Percentiles rank a stretch among this genome's conserved stretches.
Conservation (phyloP, 2,329 filamentous ascomycete species). For the Penicillium italicum region DNA sequence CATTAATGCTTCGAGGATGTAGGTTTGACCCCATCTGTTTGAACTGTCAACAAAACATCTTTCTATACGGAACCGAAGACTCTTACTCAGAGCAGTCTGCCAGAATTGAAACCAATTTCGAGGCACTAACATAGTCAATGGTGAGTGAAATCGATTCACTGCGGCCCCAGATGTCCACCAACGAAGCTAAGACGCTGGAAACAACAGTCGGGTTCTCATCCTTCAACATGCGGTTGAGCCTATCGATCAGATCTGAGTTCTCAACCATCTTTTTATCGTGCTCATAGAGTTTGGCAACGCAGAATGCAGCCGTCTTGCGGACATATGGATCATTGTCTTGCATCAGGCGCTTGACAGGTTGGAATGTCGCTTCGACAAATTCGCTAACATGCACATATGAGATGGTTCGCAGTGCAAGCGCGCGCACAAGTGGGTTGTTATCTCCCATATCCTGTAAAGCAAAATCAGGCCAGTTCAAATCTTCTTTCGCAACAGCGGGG, state of each 20-base stretch:
- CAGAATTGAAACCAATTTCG: conserved; percentile 94
- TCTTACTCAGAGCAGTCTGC: conserved; percentile 94
- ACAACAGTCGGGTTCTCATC: conserved; percentile 98
- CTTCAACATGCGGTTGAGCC: conserved; percentile 80
- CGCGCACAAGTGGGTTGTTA: conserved; percentile 84
- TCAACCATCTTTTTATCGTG: conserved; percentile 91
- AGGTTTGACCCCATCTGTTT: conserved; percentile 91
- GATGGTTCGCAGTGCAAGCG: conserved; percentile 87
- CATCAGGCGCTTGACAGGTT: conserved; percentile 76
- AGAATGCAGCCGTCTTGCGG: conserved; percentile 93
- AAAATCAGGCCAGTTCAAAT: conserved; percentile 7
- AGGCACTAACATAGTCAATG: conserved; percentile 95
- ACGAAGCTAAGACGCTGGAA: conserved; percentile 79
- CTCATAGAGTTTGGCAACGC: conserved; percentile 95
- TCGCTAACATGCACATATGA: conserved; percentile 96
- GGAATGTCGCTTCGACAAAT: conserved; percentile 87
- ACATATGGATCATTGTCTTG: conserved; percentile 91
- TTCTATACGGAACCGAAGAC: not conserved
- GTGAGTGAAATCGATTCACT: conserved; percentile 97
- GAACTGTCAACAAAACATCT: conserved; percentile 10
- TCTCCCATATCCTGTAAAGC: conserved; percentile 79
- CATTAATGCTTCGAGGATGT: conserved; percentile 96
- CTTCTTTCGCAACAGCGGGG: not conserved
- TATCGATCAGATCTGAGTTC: conserved; percentile 83
- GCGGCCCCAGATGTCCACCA: conserved; percentile 98